Conservation (phyloP, 2,329 filamentous ascomycete genomes). For the Paecilomyces variotii region DNA sequence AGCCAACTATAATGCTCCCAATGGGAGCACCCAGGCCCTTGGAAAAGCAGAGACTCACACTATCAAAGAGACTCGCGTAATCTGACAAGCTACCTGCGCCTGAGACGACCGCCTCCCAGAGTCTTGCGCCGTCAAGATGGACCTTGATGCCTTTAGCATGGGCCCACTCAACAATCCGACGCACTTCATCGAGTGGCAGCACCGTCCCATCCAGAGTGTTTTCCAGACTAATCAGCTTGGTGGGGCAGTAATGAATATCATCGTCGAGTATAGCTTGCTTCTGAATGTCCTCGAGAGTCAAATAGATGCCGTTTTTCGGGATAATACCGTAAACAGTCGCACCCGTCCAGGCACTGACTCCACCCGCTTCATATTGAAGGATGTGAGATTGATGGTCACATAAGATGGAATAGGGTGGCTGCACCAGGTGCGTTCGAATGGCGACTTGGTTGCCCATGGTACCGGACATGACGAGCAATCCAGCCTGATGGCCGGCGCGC, state of each 20-base stretch:
- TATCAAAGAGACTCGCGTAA: conserved; percentile 63
- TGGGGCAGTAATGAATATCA: conserved; percentile 72
- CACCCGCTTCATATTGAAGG: conserved; percentile 55
- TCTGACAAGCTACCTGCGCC: conserved; percentile 60
- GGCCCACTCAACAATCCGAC: conserved; percentile 63
- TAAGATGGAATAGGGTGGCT: conserved; percentile 72
- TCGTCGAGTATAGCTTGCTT: conserved; percentile 53
- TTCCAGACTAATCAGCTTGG: conserved; percentile 72
- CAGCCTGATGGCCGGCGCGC: conserved; percentile 67
- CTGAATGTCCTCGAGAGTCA: conserved; percentile 70
- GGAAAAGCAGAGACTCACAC: conserved; percentile 68
- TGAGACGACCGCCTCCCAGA: conserved; percentile 73
- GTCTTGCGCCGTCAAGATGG: conserved; percentile 70
- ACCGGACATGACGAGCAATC: conserved; percentile 75
- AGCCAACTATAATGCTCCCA: conserved; percentile 64
- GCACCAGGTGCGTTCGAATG: conserved; percentile 65
- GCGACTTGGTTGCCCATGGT: conserved; percentile 93
- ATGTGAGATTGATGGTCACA: conserved; percentile 76
- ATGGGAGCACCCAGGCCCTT: conserved; percentile 78
- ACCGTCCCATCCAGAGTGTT: conserved; percentile 77
- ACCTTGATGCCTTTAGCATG: conserved; percentile 56
- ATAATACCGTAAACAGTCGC: conserved; percentile 60
- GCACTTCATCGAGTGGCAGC: conserved; percentile 65
- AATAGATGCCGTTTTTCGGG: conserved; percentile 62
- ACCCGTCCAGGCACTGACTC: conserved; percentile 62